Conservation (phyloP, 192 early-diverging fungal genomes). For the Podila clonocystis region DNA sequence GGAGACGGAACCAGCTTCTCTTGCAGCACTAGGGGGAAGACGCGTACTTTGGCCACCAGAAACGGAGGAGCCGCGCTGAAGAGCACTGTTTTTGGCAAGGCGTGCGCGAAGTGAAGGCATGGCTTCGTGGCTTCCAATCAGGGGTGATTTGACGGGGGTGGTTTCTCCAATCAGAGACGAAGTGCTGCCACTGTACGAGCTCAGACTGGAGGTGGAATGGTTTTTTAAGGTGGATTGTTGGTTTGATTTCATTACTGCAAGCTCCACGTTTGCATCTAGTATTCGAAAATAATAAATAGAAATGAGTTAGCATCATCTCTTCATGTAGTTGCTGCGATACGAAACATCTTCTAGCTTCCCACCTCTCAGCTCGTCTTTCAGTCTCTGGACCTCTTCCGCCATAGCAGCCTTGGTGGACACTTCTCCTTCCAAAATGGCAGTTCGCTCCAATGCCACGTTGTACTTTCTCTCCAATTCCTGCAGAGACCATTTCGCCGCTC, state of each 20-base stretch:
- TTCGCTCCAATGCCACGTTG: constrained; percentile 76
- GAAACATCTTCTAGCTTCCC: not conserved
- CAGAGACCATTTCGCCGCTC: constrained; percentile 74
- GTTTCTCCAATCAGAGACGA: constrained; percentile 15
- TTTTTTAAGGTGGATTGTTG: constrained; percentile 19
- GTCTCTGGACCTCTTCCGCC: constrained; percentile 76
- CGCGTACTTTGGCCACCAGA: not conserved
- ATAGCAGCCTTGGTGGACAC: constrained; percentile 73
- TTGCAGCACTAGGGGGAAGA: not conserved
- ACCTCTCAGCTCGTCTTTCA: constrained; percentile 81
- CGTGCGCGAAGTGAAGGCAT: constrained; percentile 46
- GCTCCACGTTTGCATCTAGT: constrained; percentile 62
- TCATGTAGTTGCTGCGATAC: too few species aligned
- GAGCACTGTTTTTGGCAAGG: constrained; percentile 21
- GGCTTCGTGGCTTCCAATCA: constrained; percentile 45
- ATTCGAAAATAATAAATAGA: not conserved
- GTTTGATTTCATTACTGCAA: constrained; percentile 63
- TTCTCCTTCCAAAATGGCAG: constrained; percentile 72
- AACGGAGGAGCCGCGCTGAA: too few species aligned
- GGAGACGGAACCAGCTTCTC: not conserved
- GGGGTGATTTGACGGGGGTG: not conserved
- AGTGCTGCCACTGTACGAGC: constrained; percentile 20
- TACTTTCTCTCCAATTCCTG: constrained; percentile 76
- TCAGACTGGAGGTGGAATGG: constrained; percentile 23
- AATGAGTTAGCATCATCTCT: not conserved